Evolutionary conservation across 345 rosid genomes (phyloP).

Genomic region (Gossypium stocksii): DNA sequence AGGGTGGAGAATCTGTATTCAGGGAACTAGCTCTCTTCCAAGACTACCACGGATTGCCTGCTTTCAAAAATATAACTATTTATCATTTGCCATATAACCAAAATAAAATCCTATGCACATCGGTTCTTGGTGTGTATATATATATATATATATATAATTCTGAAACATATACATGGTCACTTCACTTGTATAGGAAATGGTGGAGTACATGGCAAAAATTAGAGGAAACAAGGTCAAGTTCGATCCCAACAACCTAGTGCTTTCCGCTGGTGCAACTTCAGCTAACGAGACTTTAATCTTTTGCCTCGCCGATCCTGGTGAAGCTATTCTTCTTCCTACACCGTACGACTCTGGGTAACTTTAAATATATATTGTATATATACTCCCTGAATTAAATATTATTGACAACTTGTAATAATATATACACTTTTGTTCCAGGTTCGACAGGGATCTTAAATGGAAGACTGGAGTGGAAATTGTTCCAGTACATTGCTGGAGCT

Average conservation of each 20-base stretch:
- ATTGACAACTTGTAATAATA: background rate
- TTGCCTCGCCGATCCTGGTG: constrained; percentile 78
- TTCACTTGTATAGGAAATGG: constrained; percentile 43
- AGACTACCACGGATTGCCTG: constrained; percentile 81
- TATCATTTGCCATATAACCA: background rate
- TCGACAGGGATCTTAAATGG: constrained; percentile 89
- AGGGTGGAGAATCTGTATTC: constrained; percentile 53
- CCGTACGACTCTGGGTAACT: constrained; percentile 88
- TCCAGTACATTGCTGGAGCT: constrained; percentile 51
- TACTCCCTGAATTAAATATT: background rate
- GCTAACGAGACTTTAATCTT: constrained; percentile 85
- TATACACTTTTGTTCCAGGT: constrained; percentile 29
- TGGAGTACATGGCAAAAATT: constrained; percentile 54
- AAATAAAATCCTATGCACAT: background rate
- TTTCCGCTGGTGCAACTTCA: constrained; percentile 84
- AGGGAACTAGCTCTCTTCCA: constrained; percentile 77
- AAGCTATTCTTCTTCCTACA: constrained; percentile 82
- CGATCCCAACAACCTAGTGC: constrained; percentile 57
- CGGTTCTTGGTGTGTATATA: too few species aligned
- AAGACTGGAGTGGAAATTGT: constrained; percentile 60
- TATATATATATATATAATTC: too few species aligned
- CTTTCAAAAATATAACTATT: constrained; percentile 52
- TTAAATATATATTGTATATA: background rate
- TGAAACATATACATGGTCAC: background rate
- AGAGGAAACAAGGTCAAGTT: constrained; percentile 66